A percentile compares a stretch with the other conserved stretches of the same genome.
These are phyloP conservation scores for Colletotrichum karsti DNA, from an alignment of 2,329 filamentous ascomycete genomes.

Conservation along the genomic window DNA sequence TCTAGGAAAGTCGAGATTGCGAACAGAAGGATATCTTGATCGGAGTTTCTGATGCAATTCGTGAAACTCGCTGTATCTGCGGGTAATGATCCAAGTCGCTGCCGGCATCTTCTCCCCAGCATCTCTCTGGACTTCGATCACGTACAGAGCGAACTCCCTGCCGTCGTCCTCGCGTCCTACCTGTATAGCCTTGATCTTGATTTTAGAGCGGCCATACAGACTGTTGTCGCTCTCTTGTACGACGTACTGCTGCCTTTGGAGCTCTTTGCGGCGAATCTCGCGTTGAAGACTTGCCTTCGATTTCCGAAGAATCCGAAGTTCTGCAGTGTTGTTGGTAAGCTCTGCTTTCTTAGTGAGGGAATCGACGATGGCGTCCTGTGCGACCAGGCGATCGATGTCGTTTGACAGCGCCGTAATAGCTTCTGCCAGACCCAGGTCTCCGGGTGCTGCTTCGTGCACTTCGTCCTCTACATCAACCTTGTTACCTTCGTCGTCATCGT, in stretches of 20 bases:
- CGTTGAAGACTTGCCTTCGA: slow-evolving; percentile 92
- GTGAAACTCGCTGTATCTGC: slow-evolving; percentile 96
- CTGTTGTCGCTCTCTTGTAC: slow-evolving; percentile 98
- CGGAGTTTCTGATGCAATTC: slow-evolving; percentile 92
- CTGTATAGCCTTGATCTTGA: slow-evolving; percentile 92
- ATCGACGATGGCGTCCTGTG: slow-evolving; percentile 91
- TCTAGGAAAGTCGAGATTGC: slow-evolving; percentile 90
- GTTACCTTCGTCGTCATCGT: slow-evolving; percentile 70
- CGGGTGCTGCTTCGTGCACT: slow-evolving; percentile 93
- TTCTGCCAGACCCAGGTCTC: slow-evolving; percentile 91
- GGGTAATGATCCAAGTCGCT: slow-evolving; percentile 92
- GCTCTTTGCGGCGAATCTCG: slow-evolving; percentile 91
- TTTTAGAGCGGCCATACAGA: slow-evolving; percentile 88
- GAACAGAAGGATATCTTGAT: slow-evolving; percentile 84
- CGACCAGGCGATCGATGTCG: slow-evolving; percentile 87
- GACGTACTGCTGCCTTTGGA: slow-evolving; percentile 96
- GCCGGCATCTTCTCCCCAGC: slow-evolving; percentile 96
- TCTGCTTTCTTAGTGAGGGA: slow-evolving; percentile 94
- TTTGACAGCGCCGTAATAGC: slow-evolving; percentile 88
- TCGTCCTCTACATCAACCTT: slow-evolving; percentile 75
- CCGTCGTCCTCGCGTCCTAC: slow-evolving; percentile 92
- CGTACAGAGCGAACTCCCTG: slow-evolving; percentile 91
- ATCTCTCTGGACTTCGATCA: slow-evolving; percentile 89
- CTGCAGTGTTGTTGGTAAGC: slow-evolving; percentile 94
- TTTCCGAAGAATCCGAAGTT: slow-evolving; percentile 90